These are phyloP conservation scores for Fusarium globosum DNA, from an alignment of 2,329 filamentous ascomycete species.

Conservation along the genomic window DNA sequence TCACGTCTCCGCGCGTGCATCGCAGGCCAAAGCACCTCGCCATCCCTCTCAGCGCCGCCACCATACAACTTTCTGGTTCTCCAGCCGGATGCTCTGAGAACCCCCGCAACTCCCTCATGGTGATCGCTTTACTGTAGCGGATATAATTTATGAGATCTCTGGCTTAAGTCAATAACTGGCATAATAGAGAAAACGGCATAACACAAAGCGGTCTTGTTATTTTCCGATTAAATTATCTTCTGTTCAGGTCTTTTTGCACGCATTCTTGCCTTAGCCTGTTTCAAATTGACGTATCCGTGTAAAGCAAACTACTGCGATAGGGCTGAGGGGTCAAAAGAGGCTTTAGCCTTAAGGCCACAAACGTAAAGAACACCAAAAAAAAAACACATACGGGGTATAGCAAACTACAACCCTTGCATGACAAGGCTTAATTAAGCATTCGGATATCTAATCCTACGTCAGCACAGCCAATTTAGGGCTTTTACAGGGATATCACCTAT, in stretches of 20 bases:
- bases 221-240: background rate
- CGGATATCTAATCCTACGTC: background rate
- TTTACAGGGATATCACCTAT: background rate
- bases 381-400: too few relatives aligned
- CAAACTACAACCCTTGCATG: background rate
- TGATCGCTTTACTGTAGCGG: too few relatives aligned
- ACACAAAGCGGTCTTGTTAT: background rate
- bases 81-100: accelerated
- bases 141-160: background rate
- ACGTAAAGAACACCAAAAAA: too few relatives aligned
- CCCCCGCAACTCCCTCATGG: too few relatives aligned
- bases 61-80: accelerated
- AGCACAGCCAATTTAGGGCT: background rate
- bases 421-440: background rate
- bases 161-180: accelerated
- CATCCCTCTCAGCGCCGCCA: accelerated
- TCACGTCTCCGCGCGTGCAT: background rate
- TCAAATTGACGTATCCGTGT: background rate
- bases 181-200: background rate
- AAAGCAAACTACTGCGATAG: too few relatives aligned
- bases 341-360: too few relatives aligned
- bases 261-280: too few relatives aligned
- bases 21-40: accelerated
- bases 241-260: too few relatives aligned
- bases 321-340: too few relatives aligned